Evolutionary conservation across 148 eudicot species (phyloP).

Genomic region (Rhododendron mucronatum): DNA sequence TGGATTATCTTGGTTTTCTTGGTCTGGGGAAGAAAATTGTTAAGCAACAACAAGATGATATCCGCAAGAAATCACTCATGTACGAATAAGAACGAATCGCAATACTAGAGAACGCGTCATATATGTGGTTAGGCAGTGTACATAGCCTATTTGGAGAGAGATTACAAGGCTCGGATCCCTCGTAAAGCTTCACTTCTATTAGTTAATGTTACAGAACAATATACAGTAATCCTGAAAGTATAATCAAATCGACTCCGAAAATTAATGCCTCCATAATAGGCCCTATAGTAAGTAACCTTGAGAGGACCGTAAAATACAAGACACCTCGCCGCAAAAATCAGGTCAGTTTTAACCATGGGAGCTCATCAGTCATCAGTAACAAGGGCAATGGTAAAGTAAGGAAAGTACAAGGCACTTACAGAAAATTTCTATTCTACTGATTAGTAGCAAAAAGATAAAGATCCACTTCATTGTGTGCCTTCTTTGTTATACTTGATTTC

Average conservation of each 20-base stretch:
- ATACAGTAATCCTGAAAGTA: background rate
- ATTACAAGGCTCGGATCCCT: no score
- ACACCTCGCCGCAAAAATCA: background rate
- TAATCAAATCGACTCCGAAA: background rate
- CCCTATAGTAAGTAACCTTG: background rate
- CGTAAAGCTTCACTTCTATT: background rate
- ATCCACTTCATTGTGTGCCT: background rate
- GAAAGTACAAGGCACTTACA: background rate
- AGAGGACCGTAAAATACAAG: background rate
- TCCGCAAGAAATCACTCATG: no score
- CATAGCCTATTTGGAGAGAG: no score
- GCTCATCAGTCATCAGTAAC: background rate
- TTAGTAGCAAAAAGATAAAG: background rate
- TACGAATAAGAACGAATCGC: no score
- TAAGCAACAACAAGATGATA: no score
- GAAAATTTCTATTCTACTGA: background rate
- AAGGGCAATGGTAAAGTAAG: background rate
- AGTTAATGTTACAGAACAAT: no score
- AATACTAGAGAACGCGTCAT: no score
- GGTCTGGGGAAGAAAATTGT: no score
- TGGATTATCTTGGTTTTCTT: no score
- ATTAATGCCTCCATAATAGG: background rate
- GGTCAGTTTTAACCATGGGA: background rate
- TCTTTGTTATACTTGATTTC: background rate
- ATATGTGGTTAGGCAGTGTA: no score